These are phyloP conservation scores for Globisporangium sylvaticum DNA, from an alignment of 352 stramenopile genomes.

Conservation along the genomic window DNA sequence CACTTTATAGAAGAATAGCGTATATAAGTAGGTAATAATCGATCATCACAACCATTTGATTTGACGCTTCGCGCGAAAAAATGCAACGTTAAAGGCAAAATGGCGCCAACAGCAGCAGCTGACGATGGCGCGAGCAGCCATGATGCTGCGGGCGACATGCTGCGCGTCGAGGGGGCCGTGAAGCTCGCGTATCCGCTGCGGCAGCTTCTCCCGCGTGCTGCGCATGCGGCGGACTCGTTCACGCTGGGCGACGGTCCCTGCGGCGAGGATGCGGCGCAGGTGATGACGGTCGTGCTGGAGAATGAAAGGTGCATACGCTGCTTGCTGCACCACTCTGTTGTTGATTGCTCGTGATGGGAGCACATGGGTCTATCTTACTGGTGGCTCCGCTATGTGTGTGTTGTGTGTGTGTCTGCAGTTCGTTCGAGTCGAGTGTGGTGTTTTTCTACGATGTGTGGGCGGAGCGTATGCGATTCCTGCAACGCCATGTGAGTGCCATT, in stretches of 20 bases:
- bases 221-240: constrained; percentile 24
- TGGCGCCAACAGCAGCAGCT: not conserved
- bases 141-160: constrained; percentile 10
- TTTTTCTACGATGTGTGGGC: constrained; percentile 81
- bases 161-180: constrained; percentile 37
- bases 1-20: too few relatives aligned
- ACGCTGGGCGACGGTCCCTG: constrained; percentile 59
- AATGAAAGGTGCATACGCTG: constrained; percentile 18
- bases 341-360: not conserved
- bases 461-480: constrained; percentile 47
- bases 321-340: not conserved
- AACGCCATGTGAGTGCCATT: constrained; percentile 44
- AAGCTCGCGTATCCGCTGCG: constrained; percentile 63
- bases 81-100: constrained; percentile 4
- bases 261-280: constrained; percentile 37
- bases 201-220: constrained; percentile 15
- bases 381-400: not conserved
- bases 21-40: too few relatives aligned
- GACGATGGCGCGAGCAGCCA: not conserved
- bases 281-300: constrained; percentile 52
- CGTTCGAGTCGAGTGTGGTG: constrained; percentile 47
- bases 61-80: not conserved
- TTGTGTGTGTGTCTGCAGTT: constrained; percentile 22
- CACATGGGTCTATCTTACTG: not conserved
- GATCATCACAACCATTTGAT: not conserved